Evolutionary conservation across 1,284 basidiomycete genomes (phyloP).

Genomic region (Malassezia pachydermatis): DNA sequence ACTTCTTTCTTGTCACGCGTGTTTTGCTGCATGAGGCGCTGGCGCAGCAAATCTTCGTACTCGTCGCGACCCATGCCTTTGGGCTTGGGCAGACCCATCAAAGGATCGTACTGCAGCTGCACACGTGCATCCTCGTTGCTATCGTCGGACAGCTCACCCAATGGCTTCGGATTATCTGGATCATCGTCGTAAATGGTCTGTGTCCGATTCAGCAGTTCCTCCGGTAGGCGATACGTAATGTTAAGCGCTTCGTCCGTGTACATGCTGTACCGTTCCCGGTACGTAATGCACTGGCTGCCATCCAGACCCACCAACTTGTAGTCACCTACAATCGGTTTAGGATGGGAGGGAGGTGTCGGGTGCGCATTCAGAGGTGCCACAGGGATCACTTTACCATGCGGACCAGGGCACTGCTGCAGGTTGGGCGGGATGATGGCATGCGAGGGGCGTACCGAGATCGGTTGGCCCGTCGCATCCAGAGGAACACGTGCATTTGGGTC

Average conservation of each 20-base stretch:
- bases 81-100: constrained; percentile 29
- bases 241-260: constrained; percentile 47
- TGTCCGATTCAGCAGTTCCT: constrained; percentile 28
- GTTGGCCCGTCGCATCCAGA: constrained; percentile 13
- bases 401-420: constrained; percentile 36
- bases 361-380: constrained; percentile 31
- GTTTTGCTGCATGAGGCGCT: constrained; percentile 19
- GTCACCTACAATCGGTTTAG: constrained; percentile 41
- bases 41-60: constrained; percentile 41
- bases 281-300: constrained; percentile 43
- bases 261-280: constrained; percentile 41
- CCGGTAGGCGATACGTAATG: constrained; percentile 42
- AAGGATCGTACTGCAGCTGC: constrained; percentile 31
- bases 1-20: constrained; percentile 2
- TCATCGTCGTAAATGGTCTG: constrained; percentile 40
- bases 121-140: constrained; percentile 5
- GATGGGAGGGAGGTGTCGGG: constrained; percentile 43
- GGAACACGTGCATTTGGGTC: constrained; percentile 40
- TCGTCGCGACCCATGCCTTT: constrained; percentile 29
- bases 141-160: constrained; percentile 14
- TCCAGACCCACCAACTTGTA: constrained; percentile 40
- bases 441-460: constrained; percentile 17
- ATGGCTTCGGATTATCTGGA: constrained; percentile 40
- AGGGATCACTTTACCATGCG: constrained; percentile 31
- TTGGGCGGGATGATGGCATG: constrained; percentile 34